Base-by-base conservation (phyloP, 116 monocot species). In the Phalaenopsis hybrid region DNA sequence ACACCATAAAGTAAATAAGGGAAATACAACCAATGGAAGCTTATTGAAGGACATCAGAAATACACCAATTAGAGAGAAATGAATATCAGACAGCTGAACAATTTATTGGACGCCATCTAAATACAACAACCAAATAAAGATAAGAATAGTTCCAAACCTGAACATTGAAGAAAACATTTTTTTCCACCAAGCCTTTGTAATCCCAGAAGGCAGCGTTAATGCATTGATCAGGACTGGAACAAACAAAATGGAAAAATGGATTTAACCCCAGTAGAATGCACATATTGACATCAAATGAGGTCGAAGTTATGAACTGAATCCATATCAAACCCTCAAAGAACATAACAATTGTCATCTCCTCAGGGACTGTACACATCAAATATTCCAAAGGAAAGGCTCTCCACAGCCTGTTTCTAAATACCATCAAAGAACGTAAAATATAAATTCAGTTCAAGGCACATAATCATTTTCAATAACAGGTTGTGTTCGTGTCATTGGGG, bases 391-490 rank as follows among this genome's bases (percentile, higher is more conserved):
- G 44, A 48, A 16, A 72, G 34, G 50, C 67, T 67, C 43, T 12
- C 57, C 80, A 46, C 1, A 67, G 41, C 58, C 43, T 73, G n/a
- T 25, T 82, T 82, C 28, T 16, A 17, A 43, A 37, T 4, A 55
- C 2, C 8, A 73, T 6, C 20, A 45, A 75, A 46, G 12, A 72
- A 13, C 72, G 0, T 13, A 37, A 4, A 15, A 72, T 45, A n/a
- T 46, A 18, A 18, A 44, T 10, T 77, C 85, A 92, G 45, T 10
- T 77, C 85, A 92, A 51, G 89, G 89, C 65, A 81, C 85, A 74
- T 87, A 89, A 43, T 94, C 96, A 45, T 88, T 90, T 81, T 96
- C 96, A 75, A 96, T 89, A 21, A 85, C 84, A 2, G 96, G 96
- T 57, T 82, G 86, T 9, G 96, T 96, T 59, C 94, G 79, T 44